These are phyloP conservation scores for Elongisporangium undulatum DNA, from an alignment of 352 stramenopile species.

Conservation along the genomic window DNA sequence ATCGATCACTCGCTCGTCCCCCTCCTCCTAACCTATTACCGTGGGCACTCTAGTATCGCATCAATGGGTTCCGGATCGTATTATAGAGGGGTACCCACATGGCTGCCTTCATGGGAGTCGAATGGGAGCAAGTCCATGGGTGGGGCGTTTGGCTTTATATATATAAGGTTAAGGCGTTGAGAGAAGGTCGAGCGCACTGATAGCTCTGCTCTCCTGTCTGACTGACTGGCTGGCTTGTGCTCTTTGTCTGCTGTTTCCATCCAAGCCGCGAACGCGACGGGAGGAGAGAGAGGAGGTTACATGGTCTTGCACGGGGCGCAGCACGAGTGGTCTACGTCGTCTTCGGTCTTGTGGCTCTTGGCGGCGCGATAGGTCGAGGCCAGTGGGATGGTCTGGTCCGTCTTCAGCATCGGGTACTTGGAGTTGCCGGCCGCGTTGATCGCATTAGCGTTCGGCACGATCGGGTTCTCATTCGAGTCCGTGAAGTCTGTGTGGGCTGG, in stretches of 20 bases:
- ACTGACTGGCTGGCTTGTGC: not conserved
- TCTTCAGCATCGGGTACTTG: constrained; percentile 80
- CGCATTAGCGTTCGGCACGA: constrained; percentile 66
- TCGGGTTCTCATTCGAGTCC: constrained; percentile 51
- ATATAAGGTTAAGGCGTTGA: not conserved
- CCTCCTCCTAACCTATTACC: not conserved
- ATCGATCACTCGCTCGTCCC: constrained; percentile 4
- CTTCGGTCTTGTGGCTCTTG: constrained; percentile 28
- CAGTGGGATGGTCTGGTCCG: constrained; percentile 54
- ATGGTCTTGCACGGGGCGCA: constrained; percentile 65
- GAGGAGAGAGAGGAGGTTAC: constrained; percentile 25
- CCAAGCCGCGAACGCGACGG: constrained; percentile 1
- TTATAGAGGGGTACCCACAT: not conserved
- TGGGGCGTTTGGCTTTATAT: not conserved
- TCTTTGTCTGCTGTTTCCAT: constrained; percentile 1
- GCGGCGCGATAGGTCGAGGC: constrained; percentile 9
- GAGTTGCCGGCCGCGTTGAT: constrained; percentile 30
- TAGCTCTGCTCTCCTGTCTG: not conserved
- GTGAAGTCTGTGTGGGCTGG: constrained; percentile 41
- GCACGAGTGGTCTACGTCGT: constrained; percentile 37
- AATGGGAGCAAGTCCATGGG: not conserved
- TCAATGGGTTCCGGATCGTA: not conserved
- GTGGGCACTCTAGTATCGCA: not conserved
- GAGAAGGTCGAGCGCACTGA: not conserved
- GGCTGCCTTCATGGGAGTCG: not conserved